These are phyloP conservation scores for Penicillium freii DNA, from an alignment of 2,329 filamentous ascomycete genomes.

Conservation along the genomic window DNA sequence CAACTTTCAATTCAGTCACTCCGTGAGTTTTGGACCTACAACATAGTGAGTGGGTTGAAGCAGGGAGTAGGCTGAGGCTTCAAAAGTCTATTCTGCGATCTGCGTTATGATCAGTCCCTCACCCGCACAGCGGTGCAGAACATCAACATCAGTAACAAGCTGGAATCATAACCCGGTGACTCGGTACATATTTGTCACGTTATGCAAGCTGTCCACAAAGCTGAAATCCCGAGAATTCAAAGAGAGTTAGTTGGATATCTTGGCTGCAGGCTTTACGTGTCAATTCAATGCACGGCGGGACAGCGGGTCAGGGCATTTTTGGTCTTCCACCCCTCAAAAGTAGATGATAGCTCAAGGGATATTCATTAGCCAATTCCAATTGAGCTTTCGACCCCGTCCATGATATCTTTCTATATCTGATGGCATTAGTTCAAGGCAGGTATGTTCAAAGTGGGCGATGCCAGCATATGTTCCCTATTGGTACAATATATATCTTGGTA, in stretches of 20 bases:
- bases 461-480: background rate
- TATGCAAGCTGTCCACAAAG: background rate
- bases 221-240: background rate
- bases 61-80: constrained; percentile 6
- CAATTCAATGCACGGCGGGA: background rate
- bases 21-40: constrained; percentile 65
- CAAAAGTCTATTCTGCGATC: constrained; percentile 3
- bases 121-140: background rate
- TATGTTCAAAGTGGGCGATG: background rate
- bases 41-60: background rate
- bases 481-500: background rate
- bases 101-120: constrained; percentile 11
- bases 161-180: background rate
- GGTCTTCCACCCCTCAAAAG: background rate
- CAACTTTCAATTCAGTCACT: constrained; percentile 66
- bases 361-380: background rate
- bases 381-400: background rate
- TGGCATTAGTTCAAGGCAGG: background rate
- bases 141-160: background rate
- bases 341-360: background rate
- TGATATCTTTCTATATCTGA: background rate
- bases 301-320: background rate
- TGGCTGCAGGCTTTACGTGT: background rate
- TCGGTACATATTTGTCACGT: background rate
- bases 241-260: background rate